These are phyloP conservation scores for Dioscorea zingiberensis DNA, from an alignment of 106 monocot genomes.

Conservation along the genomic window DNA sequence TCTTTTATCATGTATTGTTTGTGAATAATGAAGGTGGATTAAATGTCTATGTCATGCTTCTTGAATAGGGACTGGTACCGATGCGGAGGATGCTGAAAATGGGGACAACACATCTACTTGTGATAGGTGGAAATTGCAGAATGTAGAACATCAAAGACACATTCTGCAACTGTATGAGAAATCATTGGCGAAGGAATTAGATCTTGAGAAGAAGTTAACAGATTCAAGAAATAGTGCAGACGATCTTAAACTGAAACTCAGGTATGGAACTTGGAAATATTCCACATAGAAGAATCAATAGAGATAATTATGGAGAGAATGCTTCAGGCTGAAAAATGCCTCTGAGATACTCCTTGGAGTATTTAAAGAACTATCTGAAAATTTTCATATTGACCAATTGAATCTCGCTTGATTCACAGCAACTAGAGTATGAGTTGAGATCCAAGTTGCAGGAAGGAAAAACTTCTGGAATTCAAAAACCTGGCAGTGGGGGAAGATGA, in stretches of 20 bases:
- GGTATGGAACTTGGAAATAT: slow-evolving; percentile 32
- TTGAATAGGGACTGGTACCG: slow-evolving; percentile 36
- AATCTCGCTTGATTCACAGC: slow-evolving; percentile 24
- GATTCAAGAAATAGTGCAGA: slow-evolving; percentile 53
- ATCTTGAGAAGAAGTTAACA: slow-evolving; percentile 68
- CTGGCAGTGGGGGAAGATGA: background rate
- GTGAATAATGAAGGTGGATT: background rate
- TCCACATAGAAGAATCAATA: slow-evolving; percentile 49
- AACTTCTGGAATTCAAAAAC: slow-evolving; percentile 10
- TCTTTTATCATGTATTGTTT: background rate
- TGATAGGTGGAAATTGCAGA: slow-evolving; percentile 34
- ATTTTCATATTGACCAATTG: slow-evolving; percentile 38
- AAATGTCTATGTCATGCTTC: slow-evolving; percentile 13
- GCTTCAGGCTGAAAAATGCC: slow-evolving; percentile 72
- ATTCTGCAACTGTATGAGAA: slow-evolving; percentile 76
- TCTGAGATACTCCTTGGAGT: slow-evolving; percentile 40
- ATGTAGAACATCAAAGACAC: slow-evolving; percentile 55
- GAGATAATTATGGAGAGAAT: slow-evolving; percentile 34
- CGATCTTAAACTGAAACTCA: slow-evolving; percentile 53
- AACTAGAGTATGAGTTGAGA: slow-evolving; percentile 26
- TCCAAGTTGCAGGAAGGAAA: slow-evolving; percentile 28
- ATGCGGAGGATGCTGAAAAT: slow-evolving; percentile 25
- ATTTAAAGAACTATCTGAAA: slow-evolving; percentile 48
- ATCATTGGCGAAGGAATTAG: slow-evolving; percentile 83
- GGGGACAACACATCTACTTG: slow-evolving; percentile 19